Evolutionary conservation across 2,329 filamentous ascomycete species (phyloP), one percentile per base, ranked within the genome.

Genomic region (Dothistroma pini): DNA sequence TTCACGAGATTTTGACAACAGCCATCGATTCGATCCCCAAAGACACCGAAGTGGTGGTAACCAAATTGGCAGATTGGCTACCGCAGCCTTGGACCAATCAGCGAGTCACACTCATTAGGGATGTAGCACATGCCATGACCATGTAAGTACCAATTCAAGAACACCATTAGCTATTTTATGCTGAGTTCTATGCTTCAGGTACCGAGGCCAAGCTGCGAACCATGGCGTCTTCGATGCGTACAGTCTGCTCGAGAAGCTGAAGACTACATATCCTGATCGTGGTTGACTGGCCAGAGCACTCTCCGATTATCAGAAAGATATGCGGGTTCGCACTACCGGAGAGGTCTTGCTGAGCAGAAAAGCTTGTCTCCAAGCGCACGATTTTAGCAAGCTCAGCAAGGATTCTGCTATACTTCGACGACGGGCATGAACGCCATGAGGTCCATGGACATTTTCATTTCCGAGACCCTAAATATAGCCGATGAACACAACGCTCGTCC

Each of bases 91-190:
- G 55, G 55, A 47, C 31, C 44, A 57, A 57, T n/a, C 25, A 56
- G 5, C 60, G 69, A 19, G 68, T 76, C 22, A 77, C 75, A 35
- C 63, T 77, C 58, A 69, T 73, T 14, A 75, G 75, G 7, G 75
- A 77, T 61, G 75, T 75, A 3, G 74, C 71, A 31, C 75, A 77
- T 66, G 72, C 74, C 3, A 77, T 77, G 75, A 56, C 57, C 14
- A 54, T 58, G 48, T 41, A 41, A 9, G 35, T 41, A 8, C 16
- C 35, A 4, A 14, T 14, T 11, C 9, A 8, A 16, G 16, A 8
- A 4, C 35, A 9, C 35, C 4, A 41, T 41, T 16, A 9, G 14
- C 14, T 4, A 16, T 41, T 4, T 10, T 11, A 11, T 8, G 4
- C 35, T 41, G 14, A 41, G 8, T 4, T 9, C 35, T 41, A 9